phyloP scores from a whole-genome alignment of 306 rosid species.

The Canavalia ensiformis region DNA sequence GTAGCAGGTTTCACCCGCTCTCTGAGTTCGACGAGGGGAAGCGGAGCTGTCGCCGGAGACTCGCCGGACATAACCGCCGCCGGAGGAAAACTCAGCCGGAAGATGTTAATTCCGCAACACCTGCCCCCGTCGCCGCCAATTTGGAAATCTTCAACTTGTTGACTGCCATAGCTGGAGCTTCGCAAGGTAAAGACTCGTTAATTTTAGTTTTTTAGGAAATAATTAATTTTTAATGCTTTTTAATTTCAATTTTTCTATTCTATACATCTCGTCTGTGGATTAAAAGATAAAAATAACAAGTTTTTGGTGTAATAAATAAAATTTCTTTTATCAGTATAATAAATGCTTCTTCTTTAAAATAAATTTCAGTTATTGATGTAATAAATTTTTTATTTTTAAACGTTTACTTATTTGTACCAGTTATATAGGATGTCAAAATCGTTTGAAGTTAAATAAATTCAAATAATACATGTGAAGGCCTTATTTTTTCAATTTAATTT shows the following conservation, averaged over 20 bases:
- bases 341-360: no score
- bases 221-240: not conserved
- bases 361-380: no score
- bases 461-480: not conserved
- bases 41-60: slow-evolving; percentile 89
- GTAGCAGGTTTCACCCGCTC: slow-evolving; percentile 92
- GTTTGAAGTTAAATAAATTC: not conserved
- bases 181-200: slow-evolving; percentile 61
- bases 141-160: slow-evolving; percentile 74
- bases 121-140: slow-evolving; percentile 49
- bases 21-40: slow-evolving; percentile 91
- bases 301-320: no score
- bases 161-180: slow-evolving; percentile 73
- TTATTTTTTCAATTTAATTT: not conserved
- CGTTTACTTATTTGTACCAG: no score
- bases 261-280: no score
- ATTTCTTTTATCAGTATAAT: no score
- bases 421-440: no score
- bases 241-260: no score
- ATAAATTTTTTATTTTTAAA: no score
- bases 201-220: not conserved
- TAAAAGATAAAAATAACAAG: no score
- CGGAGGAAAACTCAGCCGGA: slow-evolving; percentile 86
- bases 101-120: slow-evolving; percentile 60
- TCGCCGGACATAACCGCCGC: slow-evolving; percentile 92